These are phyloP conservation scores for Colletotrichum paranaense DNA, from an alignment of 2,329 filamentous ascomycete species.

Conservation along the genomic window DNA sequence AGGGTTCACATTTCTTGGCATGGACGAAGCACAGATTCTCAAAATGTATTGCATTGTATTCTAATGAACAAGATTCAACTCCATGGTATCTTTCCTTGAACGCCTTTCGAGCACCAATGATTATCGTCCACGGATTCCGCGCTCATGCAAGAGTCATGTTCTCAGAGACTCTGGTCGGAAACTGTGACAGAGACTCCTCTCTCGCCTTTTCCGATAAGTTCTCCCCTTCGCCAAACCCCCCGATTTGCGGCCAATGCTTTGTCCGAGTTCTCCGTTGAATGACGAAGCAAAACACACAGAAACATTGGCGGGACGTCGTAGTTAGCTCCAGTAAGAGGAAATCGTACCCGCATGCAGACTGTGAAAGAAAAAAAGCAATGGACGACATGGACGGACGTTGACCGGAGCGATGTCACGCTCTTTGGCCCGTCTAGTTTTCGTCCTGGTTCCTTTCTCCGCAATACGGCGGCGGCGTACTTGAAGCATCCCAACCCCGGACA, in stretches of 20 bases:
- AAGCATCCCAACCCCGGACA: not conserved
- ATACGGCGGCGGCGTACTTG: conserved; percentile 4
- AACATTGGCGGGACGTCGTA: not conserved
- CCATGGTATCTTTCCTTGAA: not conserved
- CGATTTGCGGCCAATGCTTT: not conserved
- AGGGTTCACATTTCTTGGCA: not conserved
- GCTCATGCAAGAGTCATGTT: not conserved
- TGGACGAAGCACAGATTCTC: not conserved
- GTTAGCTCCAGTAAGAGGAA: not conserved
- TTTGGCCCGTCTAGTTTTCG: conserved; percentile 1
- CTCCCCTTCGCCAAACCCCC: not conserved
- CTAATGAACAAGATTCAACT: not conserved
- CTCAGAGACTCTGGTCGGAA: not conserved
- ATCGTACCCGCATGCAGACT: not conserved
- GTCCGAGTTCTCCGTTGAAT: not conserved
- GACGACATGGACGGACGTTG: conserved; percentile 8
- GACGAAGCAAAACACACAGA: not conserved
- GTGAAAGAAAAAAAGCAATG: not conserved
- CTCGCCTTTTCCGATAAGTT: not conserved
- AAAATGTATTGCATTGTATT: not conserved
- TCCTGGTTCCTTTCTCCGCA: conserved; percentile 6
- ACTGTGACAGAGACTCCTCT: not conserved
- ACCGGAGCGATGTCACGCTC: conserved; percentile 26
- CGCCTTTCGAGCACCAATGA: not conserved
- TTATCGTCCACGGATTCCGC: not conserved